phyloP scores from a whole-genome alignment of 1,284 basidiomycete species.

The Exobasidium rhododendri region DNA sequence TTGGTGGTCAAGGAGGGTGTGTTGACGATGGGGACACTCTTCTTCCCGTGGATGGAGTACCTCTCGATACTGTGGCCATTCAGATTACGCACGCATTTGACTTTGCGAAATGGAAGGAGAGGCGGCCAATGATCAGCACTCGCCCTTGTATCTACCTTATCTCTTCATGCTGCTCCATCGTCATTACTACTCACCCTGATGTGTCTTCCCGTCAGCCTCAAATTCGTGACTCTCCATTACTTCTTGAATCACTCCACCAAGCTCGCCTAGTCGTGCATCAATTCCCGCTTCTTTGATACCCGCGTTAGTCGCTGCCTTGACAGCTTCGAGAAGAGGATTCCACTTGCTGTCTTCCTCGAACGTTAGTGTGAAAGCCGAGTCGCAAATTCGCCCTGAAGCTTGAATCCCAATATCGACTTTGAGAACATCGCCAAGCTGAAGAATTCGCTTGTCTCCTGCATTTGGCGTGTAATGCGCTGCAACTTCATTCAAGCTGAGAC shows the following conservation, averaged over 20 bases:
- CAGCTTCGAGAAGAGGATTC: conserved; percentile 82
- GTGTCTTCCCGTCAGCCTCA: conserved; percentile 76
- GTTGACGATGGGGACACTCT: conserved; percentile 81
- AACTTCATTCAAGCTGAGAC: conserved; percentile 86
- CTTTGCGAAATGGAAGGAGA: conserved; percentile 17
- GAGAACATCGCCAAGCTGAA: conserved; percentile 79
- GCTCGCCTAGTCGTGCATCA: conserved; percentile 87
- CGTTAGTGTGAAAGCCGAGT: conserved; percentile 90
- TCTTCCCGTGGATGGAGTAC: conserved; percentile 59
- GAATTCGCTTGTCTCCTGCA: conserved; percentile 84
- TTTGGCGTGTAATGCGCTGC: conserved; percentile 98
- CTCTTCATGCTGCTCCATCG: neutral
- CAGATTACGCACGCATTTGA: conserved; percentile 53
- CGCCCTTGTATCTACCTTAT: neutral
- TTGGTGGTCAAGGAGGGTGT: conserved; percentile 77
- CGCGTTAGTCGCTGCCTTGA: conserved; percentile 87
- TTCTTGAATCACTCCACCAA: conserved; percentile 90
- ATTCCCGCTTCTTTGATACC: conserved; percentile 78
- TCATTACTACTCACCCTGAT: conserved; percentile 68
- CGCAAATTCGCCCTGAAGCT: conserved; percentile 86
- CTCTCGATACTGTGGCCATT: conserved; percentile 53
- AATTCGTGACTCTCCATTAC: conserved; percentile 99
- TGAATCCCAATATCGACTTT: conserved; percentile 99
- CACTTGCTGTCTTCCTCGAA: conserved; percentile 78
- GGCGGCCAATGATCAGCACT: neutral